Base-by-base conservation (phyloP, 805 yeast species). In the Zygoascus ofunaensis region DNA sequence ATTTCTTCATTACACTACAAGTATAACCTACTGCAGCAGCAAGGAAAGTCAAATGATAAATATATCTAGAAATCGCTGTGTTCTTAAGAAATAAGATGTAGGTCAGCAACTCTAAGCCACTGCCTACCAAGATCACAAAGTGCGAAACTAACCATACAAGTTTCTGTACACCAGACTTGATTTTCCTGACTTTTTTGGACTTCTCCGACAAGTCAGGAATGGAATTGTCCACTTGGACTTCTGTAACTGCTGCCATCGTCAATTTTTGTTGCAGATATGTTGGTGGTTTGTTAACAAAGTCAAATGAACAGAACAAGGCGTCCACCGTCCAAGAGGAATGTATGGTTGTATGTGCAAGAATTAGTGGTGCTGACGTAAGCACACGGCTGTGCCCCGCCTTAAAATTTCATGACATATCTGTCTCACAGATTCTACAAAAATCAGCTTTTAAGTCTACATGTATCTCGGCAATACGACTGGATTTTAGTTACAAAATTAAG, bases 1-100 rank as follows among this genome's bases (percentile, higher is more conserved):
- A 80, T 51, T 76, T 77, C 43, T 57, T 53, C 23, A 46, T 37
- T 28, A 61, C 39, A 35, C 59, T 50, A 17, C 56, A 8, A 5
- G 46, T 40, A 43, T 60, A 60, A 10, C 60, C 55, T 21, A 49
- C 38, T 2, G 49, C 44, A 2, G 50, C 53, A 7, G 46, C 41
- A 3, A 44, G 37, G 32, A 59, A 59, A 14, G 55, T 47, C 2
- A 46, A n/a, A 4, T 62, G 54, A 45, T 61, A 61, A 7, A 59
- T 5, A 10, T 52, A 24, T 4, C 48, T 51, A n/a, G 58, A 53
- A 46, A 49, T 42, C 15, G 46, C 42, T n/a, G 44, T 46, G 15
- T 51, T 49, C 24, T 54, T 51, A 30, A 52, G 59, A 23, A 60
- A 49, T 15, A 54, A 17, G 12, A 54, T 34, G 21, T 60, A 52